Base-by-base conservation (phyloP, 805 yeast species). In the Metschnikowia corniflorae region DNA sequence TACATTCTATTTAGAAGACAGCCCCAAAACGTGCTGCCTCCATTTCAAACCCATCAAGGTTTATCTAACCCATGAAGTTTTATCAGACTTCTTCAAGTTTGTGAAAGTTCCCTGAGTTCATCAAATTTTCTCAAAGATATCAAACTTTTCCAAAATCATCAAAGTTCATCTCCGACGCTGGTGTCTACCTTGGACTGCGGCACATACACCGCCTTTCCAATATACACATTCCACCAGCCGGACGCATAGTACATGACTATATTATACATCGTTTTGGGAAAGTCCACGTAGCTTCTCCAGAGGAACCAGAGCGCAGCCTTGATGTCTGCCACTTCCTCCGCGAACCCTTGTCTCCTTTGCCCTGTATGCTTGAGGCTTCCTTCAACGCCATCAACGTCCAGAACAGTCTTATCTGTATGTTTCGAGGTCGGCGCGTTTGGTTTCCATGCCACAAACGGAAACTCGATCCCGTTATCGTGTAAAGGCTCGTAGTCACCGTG, bases 171-270 rank as follows among this genome's bases (percentile, higher is more conserved):
- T 16, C 38, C 31, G 9, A 35, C 22, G 13, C 17, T 26, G 14
- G 39, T 33, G 29, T 41, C 31, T 25, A 31, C 28, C 26, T 40
- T 16, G 13, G 47, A 31, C 25, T 39, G 33, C 4, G 52, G 52
- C 16, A 48, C 51, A 26, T 49, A 49, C 16, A 44, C 35, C 6
- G 49, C 36, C 28, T 70, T 72, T n/a, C 95, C 95, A 38, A 86
- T 70, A 54, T 86, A 84, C 24, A 56, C 57, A 52, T 82, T 80
- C 96, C 96, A 91, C 57, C 75, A 70, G 26, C 68, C 63, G 40
- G 71, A 73, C 24, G 75, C 30, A 42, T 78, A 67, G 37, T 70
- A 63, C 32, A 87, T 46, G 7, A 62, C 46, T 37, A 77, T 46
- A 24, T 74, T 70, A 61, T 73, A 77, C 1, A 84, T 26, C 37